Conservation (phyloP, 257 asterid genomes). For the Cruciata laevipes region DNA sequence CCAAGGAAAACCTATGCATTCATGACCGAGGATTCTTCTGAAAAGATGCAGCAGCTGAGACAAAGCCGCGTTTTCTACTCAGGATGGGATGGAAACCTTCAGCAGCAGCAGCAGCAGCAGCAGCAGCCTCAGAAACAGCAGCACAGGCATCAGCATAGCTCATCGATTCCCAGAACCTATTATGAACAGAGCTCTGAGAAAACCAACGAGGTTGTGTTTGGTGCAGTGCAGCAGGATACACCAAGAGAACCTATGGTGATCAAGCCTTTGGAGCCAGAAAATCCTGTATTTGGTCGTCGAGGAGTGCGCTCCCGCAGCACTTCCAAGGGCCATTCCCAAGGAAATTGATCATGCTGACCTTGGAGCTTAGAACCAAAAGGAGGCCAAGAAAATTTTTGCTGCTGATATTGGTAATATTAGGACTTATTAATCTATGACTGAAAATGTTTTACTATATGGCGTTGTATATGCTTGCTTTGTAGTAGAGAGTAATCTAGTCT, state of each 20-base stretch:
- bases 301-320: constrained; percentile 36
- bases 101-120: constrained; percentile 42
- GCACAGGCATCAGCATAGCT: constrained; percentile 55
- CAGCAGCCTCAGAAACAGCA: constrained; percentile 61
- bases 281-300: constrained; percentile 29
- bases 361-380: constrained; percentile 1
- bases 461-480: constrained; percentile 13
- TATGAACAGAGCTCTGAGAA: constrained; percentile 59
- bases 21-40: constrained; percentile 75
- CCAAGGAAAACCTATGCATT: constrained; percentile 88
- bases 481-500: constrained; percentile 15
- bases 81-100: constrained; percentile 59
- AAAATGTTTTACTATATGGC: constrained; percentile 24
- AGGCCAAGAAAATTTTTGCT: constrained; percentile 2
- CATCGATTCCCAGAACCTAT: constrained; percentile 57
- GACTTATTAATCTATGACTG: constrained; percentile 16
- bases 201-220: constrained; percentile 68
- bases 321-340: constrained; percentile 29
- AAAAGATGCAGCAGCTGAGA: constrained; percentile 79
- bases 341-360: constrained; percentile 32
- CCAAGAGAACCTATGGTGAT: constrained; percentile 36
- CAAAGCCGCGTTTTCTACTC: constrained; percentile 68
- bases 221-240: constrained; percentile 73
- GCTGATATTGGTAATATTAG: constrained; percentile 31
- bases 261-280: constrained; percentile 63